Base-by-base conservation (phyloP, 2,329 filamentous ascomycete species). In the Diplodia corticola region DNA sequence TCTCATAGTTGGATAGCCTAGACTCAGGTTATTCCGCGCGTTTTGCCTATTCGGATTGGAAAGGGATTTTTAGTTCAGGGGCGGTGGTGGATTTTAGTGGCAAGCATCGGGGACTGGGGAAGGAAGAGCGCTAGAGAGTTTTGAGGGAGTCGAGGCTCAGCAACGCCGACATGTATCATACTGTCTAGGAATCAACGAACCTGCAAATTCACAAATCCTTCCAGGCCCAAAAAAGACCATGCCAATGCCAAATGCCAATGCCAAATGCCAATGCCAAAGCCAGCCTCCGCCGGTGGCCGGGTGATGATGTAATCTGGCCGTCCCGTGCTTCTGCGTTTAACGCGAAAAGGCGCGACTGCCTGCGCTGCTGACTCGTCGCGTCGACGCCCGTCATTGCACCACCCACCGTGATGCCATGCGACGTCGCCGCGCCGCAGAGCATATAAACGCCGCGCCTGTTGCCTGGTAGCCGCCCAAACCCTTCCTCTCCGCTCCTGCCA, bases 91-190 rank as follows among this genome's bases (percentile, higher is more conserved):
- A 40, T 13, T 24, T 30, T 37, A 44, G 59, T 37, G 59, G 44
- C 20, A 30, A 49, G 54, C 37, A 53, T 30, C 44, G 37, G 49
- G 48, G 20, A n/a, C 12, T 20, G 46, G 30, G 46, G 48, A 53
- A 37, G 60, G 48, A 50, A 53, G 60, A 44, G 33, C n/a, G 48
- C 49, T 53, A 63, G 60, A 53, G 35, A 63, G 60, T 51, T 51
- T 44, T 44, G 59, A 51, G 44, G 30, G 59, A 63, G 51, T 63
- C 40, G 60, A 63, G 49, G 50, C 63, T 55, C 63, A 49, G 57
- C 50, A 55, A 64, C 63, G 63, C 63, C 63, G 63, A 46, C 33
- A 64, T 64, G 63, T 64, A 64, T 64, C 63, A 64, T 64, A 64
- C 63, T 64, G 63, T 55, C 50, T 54, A 64, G 63, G 63, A 60